Percentiles rank a stretch among this genome's conserved stretches.
phyloP scores from a whole-genome alignment of 257 asterid genomes.

The Fraxinus pennsylvanica region DNA sequence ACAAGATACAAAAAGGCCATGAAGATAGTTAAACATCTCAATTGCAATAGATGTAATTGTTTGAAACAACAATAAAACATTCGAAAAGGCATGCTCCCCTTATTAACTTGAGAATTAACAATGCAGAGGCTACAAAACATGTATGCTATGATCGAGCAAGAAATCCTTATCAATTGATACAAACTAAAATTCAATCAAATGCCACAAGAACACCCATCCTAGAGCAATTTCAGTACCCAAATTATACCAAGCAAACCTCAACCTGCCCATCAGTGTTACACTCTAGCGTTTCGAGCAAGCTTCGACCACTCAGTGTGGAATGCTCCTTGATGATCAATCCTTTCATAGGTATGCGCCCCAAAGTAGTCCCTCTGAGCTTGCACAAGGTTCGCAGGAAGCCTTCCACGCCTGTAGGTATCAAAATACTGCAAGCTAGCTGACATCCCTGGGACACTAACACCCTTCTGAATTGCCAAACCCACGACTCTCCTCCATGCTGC shows the following conservation, averaged over 20 bases:
- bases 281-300: conserved; percentile 66
- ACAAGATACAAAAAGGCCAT: neutral
- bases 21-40: neutral
- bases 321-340: conserved; percentile 66
- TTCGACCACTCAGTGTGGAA: conserved; percentile 94
- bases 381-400: conserved; percentile 90
- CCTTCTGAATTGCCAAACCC: conserved; percentile 67
- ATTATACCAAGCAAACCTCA: conserved; percentile 31
- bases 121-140: conserved; percentile 29
- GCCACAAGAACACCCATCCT: conserved; percentile 32
- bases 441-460: conserved; percentile 88
- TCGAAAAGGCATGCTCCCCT: conserved; percentile 33
- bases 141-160: conserved; percentile 32
- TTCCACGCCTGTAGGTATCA: conserved; percentile 78
- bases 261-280: conserved; percentile 30
- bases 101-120: conserved; percentile 55
- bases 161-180: conserved; percentile 43
- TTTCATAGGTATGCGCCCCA: conserved; percentile 94
- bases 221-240: conserved; percentile 32
- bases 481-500: conserved; percentile 93
- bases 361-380: conserved; percentile 97
- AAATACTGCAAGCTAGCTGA: conserved; percentile 88
- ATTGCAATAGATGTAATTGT: conserved; percentile 1
- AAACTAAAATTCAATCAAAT: conserved; percentile 34
- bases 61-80: neutral